Percentiles rank a stretch among this genome's conserved stretches.
phyloP scores from a whole-genome alignment of 164 flowering plant species.

The Nelumbo lutea region DNA sequence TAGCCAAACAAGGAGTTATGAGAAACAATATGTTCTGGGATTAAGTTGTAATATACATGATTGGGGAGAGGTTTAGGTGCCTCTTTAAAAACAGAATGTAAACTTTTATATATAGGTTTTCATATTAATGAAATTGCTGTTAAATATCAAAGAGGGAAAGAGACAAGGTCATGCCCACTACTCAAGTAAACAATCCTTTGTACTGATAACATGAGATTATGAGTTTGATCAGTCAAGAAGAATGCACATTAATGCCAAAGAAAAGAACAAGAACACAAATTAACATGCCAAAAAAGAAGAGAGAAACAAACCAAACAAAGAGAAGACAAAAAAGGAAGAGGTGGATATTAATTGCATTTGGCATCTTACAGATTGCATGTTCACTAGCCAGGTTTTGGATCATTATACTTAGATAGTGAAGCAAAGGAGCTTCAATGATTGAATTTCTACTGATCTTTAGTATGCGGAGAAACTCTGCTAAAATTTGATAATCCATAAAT shows the following conservation, averaged over 20 bases:
- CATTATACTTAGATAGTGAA: slow-evolving; percentile 67
- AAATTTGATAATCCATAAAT: slow-evolving; percentile 65
- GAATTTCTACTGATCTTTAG: slow-evolving; percentile 45
- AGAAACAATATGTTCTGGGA: no score
- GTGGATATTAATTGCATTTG: slow-evolving; percentile 3
- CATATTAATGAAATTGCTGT: no score
- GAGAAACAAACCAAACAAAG: neutral
- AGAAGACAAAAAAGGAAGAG: slow-evolving; percentile 1
- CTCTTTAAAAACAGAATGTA: no score
- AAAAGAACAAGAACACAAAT: neutral
- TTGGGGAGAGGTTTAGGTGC: no score
- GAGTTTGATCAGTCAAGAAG: neutral
- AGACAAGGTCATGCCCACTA: neutral
- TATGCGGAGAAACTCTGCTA: slow-evolving; percentile 60
- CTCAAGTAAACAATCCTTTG: neutral
- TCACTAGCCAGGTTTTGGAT: slow-evolving; percentile 61
- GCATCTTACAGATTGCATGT: slow-evolving; percentile 59
- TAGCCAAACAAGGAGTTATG: no score
- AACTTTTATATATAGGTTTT: no score
- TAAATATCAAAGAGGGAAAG: neutral
- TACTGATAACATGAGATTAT: neutral
- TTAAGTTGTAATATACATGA: no score
- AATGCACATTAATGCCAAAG: no score
- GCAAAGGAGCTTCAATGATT: slow-evolving; percentile 49
- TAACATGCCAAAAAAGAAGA: neutral